Evolutionary conservation across 352 stramenopile species (phyloP), one percentile per base, ranked within the genome.

Genomic region (Phytophthora crassamura): DNA sequence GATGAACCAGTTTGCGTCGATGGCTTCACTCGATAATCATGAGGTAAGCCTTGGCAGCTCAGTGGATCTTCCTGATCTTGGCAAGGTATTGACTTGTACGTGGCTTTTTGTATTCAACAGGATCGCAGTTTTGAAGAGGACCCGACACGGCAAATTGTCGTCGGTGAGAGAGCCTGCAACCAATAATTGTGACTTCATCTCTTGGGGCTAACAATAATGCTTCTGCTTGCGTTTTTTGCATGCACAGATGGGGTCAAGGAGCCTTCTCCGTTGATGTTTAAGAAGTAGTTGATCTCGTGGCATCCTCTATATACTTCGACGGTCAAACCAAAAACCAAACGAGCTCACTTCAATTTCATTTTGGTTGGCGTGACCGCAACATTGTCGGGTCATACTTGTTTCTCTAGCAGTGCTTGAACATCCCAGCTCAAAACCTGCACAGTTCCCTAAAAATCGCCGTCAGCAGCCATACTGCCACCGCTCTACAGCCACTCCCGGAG

Each of bases 211-310:
- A 60, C 39, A 20, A 7, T 36, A 25, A 5, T 25, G 15, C 7
- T 20, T 48, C 28, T 11, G 6, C 32, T 16, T 34, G 10, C 3
- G 28, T 10, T 11, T 34, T 49, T 14, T 49, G 2, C 8, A 22
- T n/a, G 22, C 28, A 18, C 62, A 78, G 63, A 74, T 22, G 48
- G 39, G 7, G 9, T n/a, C 16, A 59, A 71, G 5, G 73, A 81
- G 40, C 78, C 73, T n/a, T 75, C 73, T 2, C 75, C 75, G 1
- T 28, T 87, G 22, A 51, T 78, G 42, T 80, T 83, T 59, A 78
- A 70, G 40, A 87, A 87, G 53, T 87, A 75, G 18, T 22, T 20
- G 20, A 14, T 8, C 28, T 35, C 28, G 20, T 49, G 16, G 47
- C 33, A 40, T 6, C 38, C 8, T n/a, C n/a, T n/a, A n/a, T n/a